Conservation (phyloP, 257 asterid genomes). For the Rehmannia glutinosa region DNA sequence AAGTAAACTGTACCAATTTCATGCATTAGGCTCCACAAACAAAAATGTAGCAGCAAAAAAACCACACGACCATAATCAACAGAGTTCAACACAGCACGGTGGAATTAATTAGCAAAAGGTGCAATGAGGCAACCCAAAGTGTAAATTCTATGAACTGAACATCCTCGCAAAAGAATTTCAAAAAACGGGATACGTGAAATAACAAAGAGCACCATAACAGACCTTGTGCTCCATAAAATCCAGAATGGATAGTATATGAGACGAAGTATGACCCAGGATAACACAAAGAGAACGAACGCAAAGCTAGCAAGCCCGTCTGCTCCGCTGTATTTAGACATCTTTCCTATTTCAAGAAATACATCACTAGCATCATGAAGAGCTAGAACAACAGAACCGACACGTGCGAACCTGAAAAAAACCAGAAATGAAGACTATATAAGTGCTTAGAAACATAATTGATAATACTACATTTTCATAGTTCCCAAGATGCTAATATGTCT, state of each 20-base stretch:
- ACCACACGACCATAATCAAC: no score
- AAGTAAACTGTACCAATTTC: no score
- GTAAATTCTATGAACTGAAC: no score
- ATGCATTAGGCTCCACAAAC: no score
- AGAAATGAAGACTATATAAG: constrained; percentile 11
- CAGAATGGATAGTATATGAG: constrained; percentile 91
- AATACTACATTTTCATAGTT: no score
- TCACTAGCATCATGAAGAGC: constrained; percentile 99
- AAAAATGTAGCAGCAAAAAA: no score
- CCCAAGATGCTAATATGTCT: not conserved
- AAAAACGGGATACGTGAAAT: no score
- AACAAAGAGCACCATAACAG: constrained; percentile 1
- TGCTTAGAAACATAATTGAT: no score
- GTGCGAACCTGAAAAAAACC: constrained; percentile 71
- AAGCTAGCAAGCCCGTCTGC: constrained; percentile 83
- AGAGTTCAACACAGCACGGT: no score
- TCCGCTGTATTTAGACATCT: constrained; percentile 98
- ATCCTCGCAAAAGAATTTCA: no score
- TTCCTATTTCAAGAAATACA: constrained; percentile 89
- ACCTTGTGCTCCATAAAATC: constrained; percentile 99
- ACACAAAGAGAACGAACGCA: constrained; percentile 77
- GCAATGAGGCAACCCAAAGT: no score
- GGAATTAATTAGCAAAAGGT: no score
- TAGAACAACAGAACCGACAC: constrained; percentile 83
- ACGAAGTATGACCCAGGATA: constrained; percentile 94